A percentile compares a stretch with the other conserved stretches of the same genome.
These are phyloP conservation scores for Backusella morwellensis DNA, from an alignment of 192 early-diverging fungal genomes.

Conservation along the genomic window DNA sequence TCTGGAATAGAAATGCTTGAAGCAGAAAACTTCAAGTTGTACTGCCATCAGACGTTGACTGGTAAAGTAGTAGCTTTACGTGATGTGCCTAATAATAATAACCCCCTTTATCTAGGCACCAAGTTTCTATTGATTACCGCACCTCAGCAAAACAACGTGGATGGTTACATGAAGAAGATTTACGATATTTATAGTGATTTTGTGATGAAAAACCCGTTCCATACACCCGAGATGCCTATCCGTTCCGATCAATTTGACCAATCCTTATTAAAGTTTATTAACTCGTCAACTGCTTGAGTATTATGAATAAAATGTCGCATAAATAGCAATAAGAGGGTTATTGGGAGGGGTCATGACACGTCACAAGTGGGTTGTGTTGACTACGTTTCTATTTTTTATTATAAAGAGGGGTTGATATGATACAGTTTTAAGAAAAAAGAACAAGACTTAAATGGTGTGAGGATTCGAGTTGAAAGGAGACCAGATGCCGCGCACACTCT, in stretches of 20 bases:
- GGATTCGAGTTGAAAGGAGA: slow-evolving; percentile 74
- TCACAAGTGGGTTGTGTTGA: no score
- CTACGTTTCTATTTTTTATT: background rate
- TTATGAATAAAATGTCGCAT: background rate
- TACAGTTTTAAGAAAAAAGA: background rate
- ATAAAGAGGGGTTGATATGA: background rate
- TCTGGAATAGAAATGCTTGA: slow-evolving; percentile 92
- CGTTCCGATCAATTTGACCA: slow-evolving; percentile 93
- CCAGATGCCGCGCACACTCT: slow-evolving; percentile 80
- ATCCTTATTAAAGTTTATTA: slow-evolving; percentile 68
- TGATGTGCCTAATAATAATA: no score
- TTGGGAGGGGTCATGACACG: no score
- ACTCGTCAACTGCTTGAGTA: slow-evolving; percentile 27
- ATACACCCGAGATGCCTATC: slow-evolving; percentile 98
- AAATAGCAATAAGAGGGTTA: no score
- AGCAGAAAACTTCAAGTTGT: slow-evolving; percentile 85
- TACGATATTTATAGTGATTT: slow-evolving; percentile 94
- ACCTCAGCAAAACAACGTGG: slow-evolving; percentile 67
- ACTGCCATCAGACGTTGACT: slow-evolving; percentile 93
- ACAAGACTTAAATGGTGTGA: slow-evolving; percentile 54
- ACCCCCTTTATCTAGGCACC: slow-evolving; percentile 48
- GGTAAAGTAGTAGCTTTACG: slow-evolving; percentile 40
- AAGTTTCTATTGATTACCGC: slow-evolving; percentile 95
- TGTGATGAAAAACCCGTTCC: slow-evolving; percentile 99
- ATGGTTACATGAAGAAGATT: slow-evolving; percentile 60